Percentiles rank a stretch among this genome's conserved stretches.
These are phyloP conservation scores for Cenchrus americanus DNA, from an alignment of 176 grass and related monocot genomes.

Conservation along the genomic window DNA sequence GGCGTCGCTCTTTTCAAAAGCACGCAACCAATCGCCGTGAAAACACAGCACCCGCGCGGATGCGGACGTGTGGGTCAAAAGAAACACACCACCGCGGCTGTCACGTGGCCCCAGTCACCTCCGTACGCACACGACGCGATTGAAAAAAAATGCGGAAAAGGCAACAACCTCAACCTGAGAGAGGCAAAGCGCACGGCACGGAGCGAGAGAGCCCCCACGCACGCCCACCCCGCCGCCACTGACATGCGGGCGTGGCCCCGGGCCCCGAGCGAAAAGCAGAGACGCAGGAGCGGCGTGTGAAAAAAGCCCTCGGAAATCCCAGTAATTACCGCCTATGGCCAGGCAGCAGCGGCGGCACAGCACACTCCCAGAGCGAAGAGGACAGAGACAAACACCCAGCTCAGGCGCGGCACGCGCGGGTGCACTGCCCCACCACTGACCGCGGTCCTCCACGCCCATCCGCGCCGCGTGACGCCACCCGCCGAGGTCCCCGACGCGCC, in stretches of 20 bases:
- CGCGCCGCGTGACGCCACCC: background rate
- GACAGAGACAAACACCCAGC: constrained; percentile 23
- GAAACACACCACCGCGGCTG: background rate
- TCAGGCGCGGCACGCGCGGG: constrained; percentile 55
- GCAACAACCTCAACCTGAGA: background rate
- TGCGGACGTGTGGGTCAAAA: background rate
- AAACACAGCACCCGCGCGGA: background rate
- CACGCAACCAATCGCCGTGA: background rate
- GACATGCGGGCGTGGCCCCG: background rate
- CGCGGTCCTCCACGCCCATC: constrained; percentile 9
- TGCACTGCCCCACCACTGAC: constrained; percentile 37
- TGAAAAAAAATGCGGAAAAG: background rate
- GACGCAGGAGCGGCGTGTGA: background rate
- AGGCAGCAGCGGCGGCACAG: background rate
- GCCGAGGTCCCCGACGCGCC: background rate
- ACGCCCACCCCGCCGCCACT: background rate
- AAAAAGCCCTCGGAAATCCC: background rate
- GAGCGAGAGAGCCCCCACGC: background rate
- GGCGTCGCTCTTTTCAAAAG: background rate
- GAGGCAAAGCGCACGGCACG: background rate
- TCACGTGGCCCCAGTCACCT: background rate
- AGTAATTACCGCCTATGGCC: constrained; percentile 37
- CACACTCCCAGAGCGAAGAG: background rate
- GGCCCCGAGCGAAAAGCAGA: constrained; percentile 7
- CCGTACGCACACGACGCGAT: background rate